Evolutionary conservation across 257 asterid species (phyloP).

Genomic region (Solanum medicagineum): DNA sequence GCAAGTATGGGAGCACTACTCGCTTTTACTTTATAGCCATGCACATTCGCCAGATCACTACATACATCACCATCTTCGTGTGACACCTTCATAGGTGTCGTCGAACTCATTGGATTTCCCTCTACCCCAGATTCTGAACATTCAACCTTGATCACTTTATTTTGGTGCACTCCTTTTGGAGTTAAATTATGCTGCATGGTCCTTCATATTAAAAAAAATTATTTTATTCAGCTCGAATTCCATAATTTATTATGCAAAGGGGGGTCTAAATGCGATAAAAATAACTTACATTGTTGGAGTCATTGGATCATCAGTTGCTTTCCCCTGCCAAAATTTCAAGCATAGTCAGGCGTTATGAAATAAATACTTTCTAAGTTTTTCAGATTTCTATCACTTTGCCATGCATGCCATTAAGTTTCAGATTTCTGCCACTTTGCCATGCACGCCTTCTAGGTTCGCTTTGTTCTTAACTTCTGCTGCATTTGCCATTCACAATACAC

Average conservation of each 20-base stretch:
- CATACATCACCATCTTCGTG: background rate
- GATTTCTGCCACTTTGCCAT: background rate
- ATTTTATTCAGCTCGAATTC: background rate
- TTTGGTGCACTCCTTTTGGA: background rate
- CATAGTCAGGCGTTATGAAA: background rate
- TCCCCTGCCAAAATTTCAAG: conserved; percentile 1
- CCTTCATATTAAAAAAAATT: background rate
- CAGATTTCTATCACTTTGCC: background rate
- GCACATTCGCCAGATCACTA: conserved; percentile 5
- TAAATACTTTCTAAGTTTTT: background rate
- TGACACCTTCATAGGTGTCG: background rate
- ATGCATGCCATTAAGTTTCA: background rate
- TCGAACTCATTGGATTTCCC: background rate
- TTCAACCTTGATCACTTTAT: background rate
- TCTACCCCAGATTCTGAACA: background rate
- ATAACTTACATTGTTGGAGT: background rate
- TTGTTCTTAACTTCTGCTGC: background rate
- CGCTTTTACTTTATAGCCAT: conserved; percentile 28
- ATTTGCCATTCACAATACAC: background rate
- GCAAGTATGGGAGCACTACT: conserved; percentile 14
- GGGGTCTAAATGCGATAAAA: background rate
- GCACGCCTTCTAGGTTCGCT: background rate
- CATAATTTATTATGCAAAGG: background rate
- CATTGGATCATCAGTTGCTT: background rate
- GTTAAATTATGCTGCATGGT: background rate